Evolutionary conservation across 2,329 filamentous ascomycete species (phyloP).

Genomic region (Verticillium zaregamsianum): DNA sequence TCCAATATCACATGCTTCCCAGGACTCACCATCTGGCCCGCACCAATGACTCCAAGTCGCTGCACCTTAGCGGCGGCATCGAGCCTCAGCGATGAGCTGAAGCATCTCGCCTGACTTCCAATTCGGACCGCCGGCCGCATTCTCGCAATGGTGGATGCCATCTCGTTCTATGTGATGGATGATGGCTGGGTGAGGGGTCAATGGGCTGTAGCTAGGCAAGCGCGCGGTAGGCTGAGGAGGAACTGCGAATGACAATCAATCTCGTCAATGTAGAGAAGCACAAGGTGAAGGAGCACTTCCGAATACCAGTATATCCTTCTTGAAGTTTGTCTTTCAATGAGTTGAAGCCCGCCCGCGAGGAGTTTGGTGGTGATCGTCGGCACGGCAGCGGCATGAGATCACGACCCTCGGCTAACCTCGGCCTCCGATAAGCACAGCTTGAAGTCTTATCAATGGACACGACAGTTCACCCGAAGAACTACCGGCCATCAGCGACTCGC

Average conservation of each 20-base stretch:
- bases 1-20: slow-evolving; percentile 29
- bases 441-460: background rate
- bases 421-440: slow-evolving; percentile 17
- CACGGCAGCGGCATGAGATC: background rate
- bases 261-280: background rate
- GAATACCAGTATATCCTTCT: background rate
- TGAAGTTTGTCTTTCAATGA: background rate
- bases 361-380: background rate
- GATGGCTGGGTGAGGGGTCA: background rate
- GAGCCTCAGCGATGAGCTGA: slow-evolving; percentile 63
- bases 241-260: background rate
- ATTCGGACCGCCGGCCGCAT: slow-evolving; percentile 12
- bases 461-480: background rate
- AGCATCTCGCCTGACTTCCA: slow-evolving; percentile 47
- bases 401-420: slow-evolving; percentile 36
- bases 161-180: slow-evolving; percentile 1
- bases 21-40: slow-evolving; percentile 82
- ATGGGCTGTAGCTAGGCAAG: background rate
- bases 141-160: slow-evolving; percentile 12
- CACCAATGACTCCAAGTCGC: slow-evolving; percentile 85
- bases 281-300: background rate
- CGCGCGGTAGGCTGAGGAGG: no score
- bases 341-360: background rate
- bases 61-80: slow-evolving; percentile 67
- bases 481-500: background rate